phyloP scores from a whole-genome alignment of 2,329 filamentous ascomycete species.

The Aspergillaceae sp. region DNA sequence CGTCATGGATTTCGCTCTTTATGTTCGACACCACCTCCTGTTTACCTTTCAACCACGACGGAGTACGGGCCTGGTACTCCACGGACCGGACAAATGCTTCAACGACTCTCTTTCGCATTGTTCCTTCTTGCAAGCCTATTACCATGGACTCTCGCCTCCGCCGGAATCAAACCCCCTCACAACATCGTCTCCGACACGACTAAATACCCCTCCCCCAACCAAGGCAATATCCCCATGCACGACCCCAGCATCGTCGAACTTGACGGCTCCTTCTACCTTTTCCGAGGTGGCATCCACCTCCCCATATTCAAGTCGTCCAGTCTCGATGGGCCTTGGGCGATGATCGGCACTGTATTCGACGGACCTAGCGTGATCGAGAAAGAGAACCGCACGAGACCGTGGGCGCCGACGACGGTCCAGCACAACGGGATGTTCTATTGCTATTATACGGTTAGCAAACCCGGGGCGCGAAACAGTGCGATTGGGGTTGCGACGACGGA shows the following conservation, averaged over 20 bases:
- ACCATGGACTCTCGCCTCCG: not conserved
- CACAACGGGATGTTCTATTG: slow-evolving; percentile 27
- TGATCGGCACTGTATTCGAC: slow-evolving; percentile 23
- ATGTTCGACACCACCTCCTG: too few relatives aligned
- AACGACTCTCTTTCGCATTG: not conserved
- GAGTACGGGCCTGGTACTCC: too few relatives aligned
- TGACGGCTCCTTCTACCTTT: slow-evolving; percentile 25
- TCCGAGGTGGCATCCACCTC: slow-evolving; percentile 23
- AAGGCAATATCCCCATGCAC: slow-evolving; percentile 20
- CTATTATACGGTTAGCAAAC: slow-evolving; percentile 26
- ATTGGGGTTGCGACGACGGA: slow-evolving; percentile 28
- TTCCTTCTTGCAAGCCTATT: not conserved
- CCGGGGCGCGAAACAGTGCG: slow-evolving; percentile 24
- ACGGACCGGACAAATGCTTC: not conserved
- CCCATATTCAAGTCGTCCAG: slow-evolving; percentile 17
- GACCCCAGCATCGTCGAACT: slow-evolving; percentile 26
- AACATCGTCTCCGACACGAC: slow-evolving; percentile 18
- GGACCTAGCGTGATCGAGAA: slow-evolving; percentile 22
- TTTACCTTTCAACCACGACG: too few relatives aligned
- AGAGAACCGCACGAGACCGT: slow-evolving; percentile 22
- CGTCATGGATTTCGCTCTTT: too few relatives aligned
- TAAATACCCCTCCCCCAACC: slow-evolving; percentile 19
- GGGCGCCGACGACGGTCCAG: slow-evolving; percentile 28
- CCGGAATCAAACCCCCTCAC: not conserved
- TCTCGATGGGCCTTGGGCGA: slow-evolving; percentile 26